Base-by-base conservation (phyloP, 2,329 filamentous ascomycete genomes). In the Calonectria pseudoreteaudii region DNA sequence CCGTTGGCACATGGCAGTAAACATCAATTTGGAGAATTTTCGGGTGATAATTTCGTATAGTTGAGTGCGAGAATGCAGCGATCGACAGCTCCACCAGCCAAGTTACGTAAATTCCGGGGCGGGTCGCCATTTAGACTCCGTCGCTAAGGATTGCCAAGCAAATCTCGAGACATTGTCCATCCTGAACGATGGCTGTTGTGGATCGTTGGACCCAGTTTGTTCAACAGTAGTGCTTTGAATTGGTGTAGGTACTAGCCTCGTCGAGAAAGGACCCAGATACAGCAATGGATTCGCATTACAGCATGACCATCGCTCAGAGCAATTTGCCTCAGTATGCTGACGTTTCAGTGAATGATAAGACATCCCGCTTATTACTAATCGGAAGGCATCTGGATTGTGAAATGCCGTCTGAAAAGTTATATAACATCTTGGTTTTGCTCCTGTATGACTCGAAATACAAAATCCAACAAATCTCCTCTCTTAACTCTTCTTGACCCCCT, bases 231-330 rank as follows among this genome's bases (percentile, higher is more conserved):
- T 7, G 20, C 8, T 14, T 62, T 11, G 56, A 62, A 62, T 26
- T 62, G 56, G 56, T 62, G 56, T 62, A 62, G 56, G 56, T 44
- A 38, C 56, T 62, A 62, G 23, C 56, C 56, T 28, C 14, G 56
- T 62, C 18, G 23, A 62, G 56, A 18, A 38, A 62, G 23, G 56
- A 11, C 11, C 14, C 13, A 3, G 14, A 26, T 62, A 3, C n/a
- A 16, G 23, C 14, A 18, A 18, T 28, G 7, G 16, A 28, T 28
- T 62, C 56, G 3, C 18, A 34, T 18, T 14, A 4, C 34, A 28
- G 20, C 23, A 26, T 38, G 56, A 62, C 56, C 34, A 62, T 26
- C 20, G n/a, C 36, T 62, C 28, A 9, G 10, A 41, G 28, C 20
- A 3, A 7, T 62, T 62, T 62, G 41, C 56, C 36, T 62, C 56